phyloP scores from a whole-genome alignment of 2,329 filamentous ascomycete species.

The Macrophomina phaseolina region DNA sequence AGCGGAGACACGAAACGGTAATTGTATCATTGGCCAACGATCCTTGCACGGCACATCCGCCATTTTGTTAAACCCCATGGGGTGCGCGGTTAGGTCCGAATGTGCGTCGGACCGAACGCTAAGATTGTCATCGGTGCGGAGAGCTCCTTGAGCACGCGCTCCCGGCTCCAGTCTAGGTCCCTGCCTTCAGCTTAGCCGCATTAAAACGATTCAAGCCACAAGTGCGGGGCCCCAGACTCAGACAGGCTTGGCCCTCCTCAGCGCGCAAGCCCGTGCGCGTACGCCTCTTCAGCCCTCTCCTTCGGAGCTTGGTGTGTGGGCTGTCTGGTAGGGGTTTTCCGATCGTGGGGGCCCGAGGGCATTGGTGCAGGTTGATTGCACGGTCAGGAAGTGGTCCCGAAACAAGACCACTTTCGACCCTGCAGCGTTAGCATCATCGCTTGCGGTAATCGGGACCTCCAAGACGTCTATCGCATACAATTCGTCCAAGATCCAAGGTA shows the following conservation, averaged over 20 bases:
- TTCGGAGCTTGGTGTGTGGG: background rate
- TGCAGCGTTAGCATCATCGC: background rate
- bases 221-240: slow-evolving; percentile 25
- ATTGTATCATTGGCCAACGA: slow-evolving; percentile 9
- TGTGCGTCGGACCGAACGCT: slow-evolving; percentile 7
- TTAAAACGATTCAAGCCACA: slow-evolving; percentile 9
- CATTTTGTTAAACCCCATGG: background rate
- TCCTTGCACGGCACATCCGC: slow-evolving; percentile 14
- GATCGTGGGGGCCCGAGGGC: slow-evolving; percentile 13
- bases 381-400: slow-evolving; percentile 17
- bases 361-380: background rate
- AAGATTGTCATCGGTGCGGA: background rate
- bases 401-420: slow-evolving; percentile 7
- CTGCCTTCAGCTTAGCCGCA: background rate
- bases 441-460: background rate
- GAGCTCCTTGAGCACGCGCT: background rate
- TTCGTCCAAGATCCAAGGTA: slow-evolving; percentile 3
- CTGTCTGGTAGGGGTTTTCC: background rate
- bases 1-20: slow-evolving; percentile 3
- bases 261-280: background rate
- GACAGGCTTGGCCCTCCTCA: background rate
- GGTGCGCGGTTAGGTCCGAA: background rate
- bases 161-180: slow-evolving; percentile 14
- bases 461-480: background rate
- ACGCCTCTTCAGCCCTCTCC: background rate